These are phyloP conservation scores for Yarrowia yakushimensis DNA, from an alignment of 805 yeast species.

Conservation along the genomic window DNA sequence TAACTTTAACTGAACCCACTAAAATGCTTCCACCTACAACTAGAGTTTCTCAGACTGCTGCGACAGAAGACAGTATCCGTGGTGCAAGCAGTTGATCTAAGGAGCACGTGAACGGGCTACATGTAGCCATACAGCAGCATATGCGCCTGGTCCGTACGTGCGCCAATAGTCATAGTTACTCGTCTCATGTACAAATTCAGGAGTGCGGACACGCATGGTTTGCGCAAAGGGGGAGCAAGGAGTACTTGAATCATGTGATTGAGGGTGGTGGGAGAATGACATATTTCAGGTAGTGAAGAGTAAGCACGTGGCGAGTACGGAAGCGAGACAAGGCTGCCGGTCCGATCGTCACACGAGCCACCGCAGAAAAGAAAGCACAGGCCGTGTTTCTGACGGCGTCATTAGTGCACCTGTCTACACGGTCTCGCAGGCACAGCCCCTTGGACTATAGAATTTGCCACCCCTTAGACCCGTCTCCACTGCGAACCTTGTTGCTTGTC, in stretches of 20 bases:
- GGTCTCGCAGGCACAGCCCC: neutral
- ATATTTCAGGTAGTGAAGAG: conserved; percentile 6
- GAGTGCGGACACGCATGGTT: conserved; percentile 20
- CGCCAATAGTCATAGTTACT: too few species aligned
- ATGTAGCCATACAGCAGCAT: too few species aligned
- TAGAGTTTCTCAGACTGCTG: too few species aligned
- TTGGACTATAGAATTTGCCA: neutral
- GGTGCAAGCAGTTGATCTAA: too few species aligned
- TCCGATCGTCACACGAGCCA: too few species aligned
- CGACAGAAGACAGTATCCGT: too few species aligned
- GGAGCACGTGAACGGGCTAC: too few species aligned
- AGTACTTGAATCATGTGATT: conserved; percentile 16
- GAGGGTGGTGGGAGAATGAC: conserved; percentile 21
- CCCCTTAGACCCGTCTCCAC: conserved; percentile 16
- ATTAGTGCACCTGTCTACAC: neutral
- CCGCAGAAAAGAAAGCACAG: too few species aligned
- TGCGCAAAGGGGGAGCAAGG: conserved; percentile 24
- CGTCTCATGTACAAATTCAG: conserved; percentile 10
- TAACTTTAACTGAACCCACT: neutral
- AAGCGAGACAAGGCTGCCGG: neutral
- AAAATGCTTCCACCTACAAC: neutral
- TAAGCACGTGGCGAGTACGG: neutral
- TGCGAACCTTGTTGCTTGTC: conserved; percentile 7
- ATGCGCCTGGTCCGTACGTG: too few species aligned
- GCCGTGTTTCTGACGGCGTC: too few species aligned